Evolutionary conservation across 179 eudicot species (phyloP), one percentile per base, ranked within the genome.

Genomic region (Nepenthes alata): DNA sequence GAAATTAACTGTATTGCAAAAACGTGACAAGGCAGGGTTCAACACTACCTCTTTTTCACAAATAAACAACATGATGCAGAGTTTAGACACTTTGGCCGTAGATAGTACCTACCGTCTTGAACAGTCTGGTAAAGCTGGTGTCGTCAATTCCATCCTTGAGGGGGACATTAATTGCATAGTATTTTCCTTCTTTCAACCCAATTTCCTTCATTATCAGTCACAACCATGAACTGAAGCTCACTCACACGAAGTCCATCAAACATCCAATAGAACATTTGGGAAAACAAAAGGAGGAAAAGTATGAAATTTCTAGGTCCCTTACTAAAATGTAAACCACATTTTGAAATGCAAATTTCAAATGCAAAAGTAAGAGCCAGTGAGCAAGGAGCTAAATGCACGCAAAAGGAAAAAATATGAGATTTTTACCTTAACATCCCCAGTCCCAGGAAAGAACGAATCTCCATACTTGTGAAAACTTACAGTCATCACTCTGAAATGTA

Each of bases 111-210:
- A 93, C 98, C 57, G 85, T 71, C 75, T 86, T 93, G 81, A 93
- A 93, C 65, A 93, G 84, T 47, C 93, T 82, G 6, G 78, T 86
- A 59, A 89, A 93, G 78, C 93, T 86, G 66, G 64, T 57, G 67
- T 93, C 98, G 77, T 93, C 98, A 58, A 93, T 93, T 56, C 98
- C 98, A 79, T 93, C 93, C 83, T 85, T 93, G 44, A 93, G 86
- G 37, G 98, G 98, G 45, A 93, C 95, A 71, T 93, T 93, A 35
- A 93, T 93, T 60, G 98, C 89, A 74, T 93, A 89, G 67, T 67
- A 79, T 72, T 85, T 89, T 57, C 98, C 98, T 81, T 93, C 98
- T 77, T 78, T 78, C 68, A 89, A 95, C 57, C 98, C 98, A 54
- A 79, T 81, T 84, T 89, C 97, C 97, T 91, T 70, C 72, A 83